These are phyloP conservation scores for Punica granatum DNA, from an alignment of 345 rosid species.

Conservation along the genomic window DNA sequence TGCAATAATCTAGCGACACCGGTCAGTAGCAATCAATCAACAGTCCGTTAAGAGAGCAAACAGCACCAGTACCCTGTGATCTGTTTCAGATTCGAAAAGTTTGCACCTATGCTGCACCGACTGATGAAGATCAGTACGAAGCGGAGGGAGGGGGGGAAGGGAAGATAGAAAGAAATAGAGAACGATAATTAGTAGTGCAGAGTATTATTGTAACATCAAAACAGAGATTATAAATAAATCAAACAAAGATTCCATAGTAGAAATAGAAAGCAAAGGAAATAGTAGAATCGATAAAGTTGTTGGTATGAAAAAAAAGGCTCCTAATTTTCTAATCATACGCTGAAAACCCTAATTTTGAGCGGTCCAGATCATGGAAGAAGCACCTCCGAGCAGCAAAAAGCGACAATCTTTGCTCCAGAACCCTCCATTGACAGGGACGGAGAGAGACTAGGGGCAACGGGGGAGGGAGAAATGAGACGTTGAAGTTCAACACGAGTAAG, in stretches of 20 bases:
- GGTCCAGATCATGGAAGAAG: not conserved
- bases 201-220: too few relatives aligned
- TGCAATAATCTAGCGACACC: slow-evolving; percentile 15
- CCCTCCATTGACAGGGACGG: not conserved
- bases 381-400: not conserved
- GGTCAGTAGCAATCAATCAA: slow-evolving; percentile 2
- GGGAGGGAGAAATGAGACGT: not conserved
- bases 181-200: not conserved
- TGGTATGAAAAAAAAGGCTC: not conserved
- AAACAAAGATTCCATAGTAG: not conserved
- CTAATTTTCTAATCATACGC: not conserved
- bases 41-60: not conserved
- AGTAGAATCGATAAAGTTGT: not conserved
- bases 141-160: too few relatives aligned
- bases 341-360: slow-evolving; percentile 4
- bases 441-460: not conserved
- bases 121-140: not conserved
- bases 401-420: not conserved
- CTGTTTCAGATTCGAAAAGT: slow-evolving; percentile 33
- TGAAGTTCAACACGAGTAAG: not conserved
- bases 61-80: slow-evolving; percentile 20
- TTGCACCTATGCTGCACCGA: slow-evolving; percentile 9
- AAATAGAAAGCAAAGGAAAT: not conserved
- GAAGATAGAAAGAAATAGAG: too few relatives aligned
- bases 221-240: too few relatives aligned